These are phyloP conservation scores for Sporothrix globosa DNA, from an alignment of 2,329 filamentous ascomycete species.

Conservation along the genomic window DNA sequence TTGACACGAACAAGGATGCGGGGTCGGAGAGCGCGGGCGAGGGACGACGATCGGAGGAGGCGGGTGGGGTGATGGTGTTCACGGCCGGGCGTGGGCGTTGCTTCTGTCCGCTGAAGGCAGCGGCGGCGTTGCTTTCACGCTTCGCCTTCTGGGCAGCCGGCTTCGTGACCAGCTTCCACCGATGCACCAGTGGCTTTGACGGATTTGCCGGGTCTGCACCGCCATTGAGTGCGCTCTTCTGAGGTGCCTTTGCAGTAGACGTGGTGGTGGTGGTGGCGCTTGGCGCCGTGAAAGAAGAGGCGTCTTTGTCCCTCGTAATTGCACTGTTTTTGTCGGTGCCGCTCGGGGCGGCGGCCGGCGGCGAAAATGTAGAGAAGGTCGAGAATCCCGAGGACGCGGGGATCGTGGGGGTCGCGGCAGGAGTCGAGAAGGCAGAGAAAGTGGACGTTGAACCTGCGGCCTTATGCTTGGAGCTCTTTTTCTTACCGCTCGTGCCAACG, in stretches of 20 bases:
- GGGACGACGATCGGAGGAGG: neutral
- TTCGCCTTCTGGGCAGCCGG: constrained; percentile 26
- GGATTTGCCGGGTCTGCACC: neutral
- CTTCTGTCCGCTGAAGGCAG: neutral
- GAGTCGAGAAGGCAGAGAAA: constrained; percentile 1
- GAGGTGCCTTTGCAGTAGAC: neutral
- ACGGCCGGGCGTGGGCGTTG: neutral
- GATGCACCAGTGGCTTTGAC: constrained; percentile 35
- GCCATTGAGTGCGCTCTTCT: neutral
- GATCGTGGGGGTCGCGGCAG: neutral
- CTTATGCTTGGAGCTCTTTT: constrained; percentile 3
- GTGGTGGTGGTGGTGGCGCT: neutral
- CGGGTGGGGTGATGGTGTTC: neutral
- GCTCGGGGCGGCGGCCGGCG: constrained; percentile 20
- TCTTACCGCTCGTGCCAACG: constrained; percentile 21
- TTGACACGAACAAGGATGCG: neutral
- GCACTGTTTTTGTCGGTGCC: neutral
- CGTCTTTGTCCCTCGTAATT: neutral
- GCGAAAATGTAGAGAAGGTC: constrained; percentile 12
- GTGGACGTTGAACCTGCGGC: neutral
- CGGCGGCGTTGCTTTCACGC: neutral
- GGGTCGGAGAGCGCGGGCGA: constrained; percentile 27
- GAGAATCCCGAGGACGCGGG: constrained; percentile 7
- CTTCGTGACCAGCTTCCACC: constrained; percentile 41
- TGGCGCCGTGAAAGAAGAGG: neutral